phyloP scores from a whole-genome alignment of 208 protist genomes.

The Endotrypanum monterogeii region DNA sequence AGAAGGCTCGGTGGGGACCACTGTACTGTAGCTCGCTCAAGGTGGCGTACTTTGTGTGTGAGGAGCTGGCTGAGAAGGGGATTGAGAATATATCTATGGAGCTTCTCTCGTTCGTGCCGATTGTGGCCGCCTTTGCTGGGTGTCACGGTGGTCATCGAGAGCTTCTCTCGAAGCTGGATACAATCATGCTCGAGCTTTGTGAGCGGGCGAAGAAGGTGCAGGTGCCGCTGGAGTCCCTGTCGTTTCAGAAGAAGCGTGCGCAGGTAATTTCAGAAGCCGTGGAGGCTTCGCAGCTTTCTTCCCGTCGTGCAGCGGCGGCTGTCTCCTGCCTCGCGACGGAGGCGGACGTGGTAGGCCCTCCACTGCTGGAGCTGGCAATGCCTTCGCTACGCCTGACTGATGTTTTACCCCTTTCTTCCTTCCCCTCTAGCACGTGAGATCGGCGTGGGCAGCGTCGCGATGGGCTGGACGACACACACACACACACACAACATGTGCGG shows the following conservation, averaged over 20 bases:
- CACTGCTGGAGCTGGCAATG: conserved; percentile 37
- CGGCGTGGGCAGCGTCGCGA: not conserved
- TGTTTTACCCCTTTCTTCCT: conserved; percentile 18
- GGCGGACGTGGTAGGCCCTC: conserved; percentile 50
- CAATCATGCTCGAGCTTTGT: conserved; percentile 64
- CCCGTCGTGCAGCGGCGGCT: conserved; percentile 33
- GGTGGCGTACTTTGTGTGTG: conserved; percentile 72
- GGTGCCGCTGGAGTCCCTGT: conserved; percentile 48
- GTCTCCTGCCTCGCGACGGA: conserved; percentile 70
- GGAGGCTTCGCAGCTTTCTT: conserved; percentile 7
- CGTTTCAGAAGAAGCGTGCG: conserved; percentile 26
- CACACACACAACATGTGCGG: not conserved
- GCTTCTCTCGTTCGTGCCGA: conserved; percentile 60
- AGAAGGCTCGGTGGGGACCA: conserved; percentile 59
- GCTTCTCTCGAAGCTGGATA: conserved; percentile 53
- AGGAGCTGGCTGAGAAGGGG: conserved; percentile 46
- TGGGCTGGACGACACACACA: not conserved
- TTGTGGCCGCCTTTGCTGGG: conserved; percentile 59
- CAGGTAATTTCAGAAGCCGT: conserved; percentile 47
- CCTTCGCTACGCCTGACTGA: conserved; percentile 30
- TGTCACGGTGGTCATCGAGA: conserved; percentile 80
- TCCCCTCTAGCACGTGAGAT: not conserved
- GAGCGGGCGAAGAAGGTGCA: conserved; percentile 74
- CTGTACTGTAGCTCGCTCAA: conserved; percentile 67
- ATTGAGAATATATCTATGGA: conserved; percentile 52